Evolutionary conservation across 495 filamentous ascomycete genomes (phyloP), one percentile per base, ranked within the genome.

Genomic region (Tuber indicum): DNA sequence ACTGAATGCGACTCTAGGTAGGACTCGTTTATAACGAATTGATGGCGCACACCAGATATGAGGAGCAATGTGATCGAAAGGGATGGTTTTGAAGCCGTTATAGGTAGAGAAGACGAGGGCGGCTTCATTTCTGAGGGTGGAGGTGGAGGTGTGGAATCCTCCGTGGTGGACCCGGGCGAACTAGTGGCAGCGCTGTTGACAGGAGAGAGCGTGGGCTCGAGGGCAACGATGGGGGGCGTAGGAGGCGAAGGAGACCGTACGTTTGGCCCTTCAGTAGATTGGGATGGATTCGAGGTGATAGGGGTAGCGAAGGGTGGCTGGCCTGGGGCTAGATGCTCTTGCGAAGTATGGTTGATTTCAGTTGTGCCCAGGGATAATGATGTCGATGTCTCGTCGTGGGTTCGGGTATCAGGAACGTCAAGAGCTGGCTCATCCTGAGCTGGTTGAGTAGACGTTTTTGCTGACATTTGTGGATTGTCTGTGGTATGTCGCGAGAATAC

Each of bases 1-100:
- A 82, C 78, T 17, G 75, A 74, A 74, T 84, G 76, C 86, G 88
- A 80, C 90, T 92, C 94, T 92, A 98, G 41, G 81, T 87, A 81
- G 84, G 71, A 73, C 84, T 9, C 94, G 88, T 77, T 91, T 89
- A 78, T 88, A 86, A 75, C 87, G 85, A 85, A 83, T 66, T 79
- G 83, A 62, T 83, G 82, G 66, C 82, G 75, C 52, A 78, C 79
- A 41, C 82, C 77, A 9, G 82, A 83, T 47, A 83, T 82, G n/a
- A 84, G 41, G 46, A 84, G 58, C 14, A 84, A 45, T 17, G 82
- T 84, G 69, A 84, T 80, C 44, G 82, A 78, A 14, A 84, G 74
- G 23, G 75, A 74, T 44, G 72, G 75, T 70, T 62, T 70, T 7
- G 79, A 73, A 26, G 77, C 42, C 46, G 71, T 75, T 75, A 75